Evolutionary conservation across 768 basidiomycete genomes (phyloP), one percentile per base, ranked within the genome.

Genomic region (Pisolithus orientalis): DNA sequence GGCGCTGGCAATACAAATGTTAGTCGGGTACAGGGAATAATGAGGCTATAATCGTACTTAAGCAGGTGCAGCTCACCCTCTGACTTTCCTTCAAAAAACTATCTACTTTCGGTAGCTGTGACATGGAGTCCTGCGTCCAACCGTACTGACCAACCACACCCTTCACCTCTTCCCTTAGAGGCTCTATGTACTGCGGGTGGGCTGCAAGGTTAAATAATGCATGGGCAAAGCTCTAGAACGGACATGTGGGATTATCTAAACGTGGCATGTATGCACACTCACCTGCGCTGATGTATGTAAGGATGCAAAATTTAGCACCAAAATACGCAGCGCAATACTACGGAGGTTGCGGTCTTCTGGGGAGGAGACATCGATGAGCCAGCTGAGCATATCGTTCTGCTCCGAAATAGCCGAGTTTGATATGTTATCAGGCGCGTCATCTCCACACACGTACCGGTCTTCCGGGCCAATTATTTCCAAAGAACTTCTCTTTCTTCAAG

Each of bases 81-180:
- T 70, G 67, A 3, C 70, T 68, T 54, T 76, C 75, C 47, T 69
- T 71, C 49, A 78, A 47, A 57, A 78, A 75, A 47, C 74, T 77
- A 50, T 76, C 75, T 50, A 74, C 58, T 57, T 70, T 69, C 53
- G 65, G 61, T 57, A 73, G 53, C 53, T 61, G 67, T 7, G 53
- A 60, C 59, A 75, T 63, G 11, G 63, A 63, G 27, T 56, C 53
- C 54, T 68, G 71, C 3, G 59, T 61, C 65, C 68, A 74, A 31
- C 62, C 71, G n/a, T 70, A 56, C 32, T 58, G 55, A 11, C 54
- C 48, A 25, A 72, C 54, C 7, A 70, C 64, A 9, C 51, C 56
- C 51, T 65, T 70, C 24, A 66, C 64, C 55, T 79, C 77, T 32
- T 72, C 62, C 14, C 76, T 70, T 9, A 79, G 59, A n/a, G 69